phyloP scores from a whole-genome alignment of 2,329 filamentous ascomycete species.

The Trichoderma arundinaceum region DNA sequence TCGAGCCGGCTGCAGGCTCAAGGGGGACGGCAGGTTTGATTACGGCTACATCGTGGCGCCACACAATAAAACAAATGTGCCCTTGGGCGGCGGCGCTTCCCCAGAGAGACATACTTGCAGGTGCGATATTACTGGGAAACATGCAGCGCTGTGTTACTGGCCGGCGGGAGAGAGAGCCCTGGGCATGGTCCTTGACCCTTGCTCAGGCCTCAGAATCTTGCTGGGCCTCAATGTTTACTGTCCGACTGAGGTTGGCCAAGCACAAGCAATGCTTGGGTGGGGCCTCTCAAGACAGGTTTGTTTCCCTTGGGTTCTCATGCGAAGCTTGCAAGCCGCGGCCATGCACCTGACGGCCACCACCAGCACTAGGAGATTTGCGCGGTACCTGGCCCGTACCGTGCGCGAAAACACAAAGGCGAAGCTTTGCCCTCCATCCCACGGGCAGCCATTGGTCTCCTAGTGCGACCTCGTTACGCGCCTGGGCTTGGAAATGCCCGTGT shows the following conservation, averaged over 20 bases:
- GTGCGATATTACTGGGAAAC: neutral
- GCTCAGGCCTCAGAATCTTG: too few relatives aligned
- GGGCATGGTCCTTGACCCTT: neutral
- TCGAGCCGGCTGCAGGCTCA: neutral
- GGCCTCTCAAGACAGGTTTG: constrained; percentile 18
- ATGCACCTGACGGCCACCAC: neutral
- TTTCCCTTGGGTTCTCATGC: neutral
- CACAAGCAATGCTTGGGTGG: neutral
- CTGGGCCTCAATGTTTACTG: too few relatives aligned
- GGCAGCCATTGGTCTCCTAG: constrained; percentile 11
- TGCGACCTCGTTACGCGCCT: constrained; percentile 21
- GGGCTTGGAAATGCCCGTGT: constrained; percentile 5
- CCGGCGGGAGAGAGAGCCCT: too few relatives aligned
- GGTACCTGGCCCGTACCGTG: constrained; percentile 28
- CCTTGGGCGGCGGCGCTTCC: constrained; percentile 16
- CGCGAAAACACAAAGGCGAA: constrained; percentile 7
- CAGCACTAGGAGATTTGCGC: constrained; percentile 1
- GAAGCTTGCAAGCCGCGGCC: too few relatives aligned
- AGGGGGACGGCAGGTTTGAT: constrained; percentile 16
- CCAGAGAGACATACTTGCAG: neutral
- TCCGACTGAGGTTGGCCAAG: too few relatives aligned
- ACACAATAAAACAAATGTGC: constrained; percentile 20
- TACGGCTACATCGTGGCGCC: constrained; percentile 25
- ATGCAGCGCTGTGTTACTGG: neutral
- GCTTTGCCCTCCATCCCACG: neutral